Evolutionary conservation across 768 basidiomycete genomes (phyloP), one percentile per base, ranked within the genome.

Genomic region (Clavulina sp.): DNA sequence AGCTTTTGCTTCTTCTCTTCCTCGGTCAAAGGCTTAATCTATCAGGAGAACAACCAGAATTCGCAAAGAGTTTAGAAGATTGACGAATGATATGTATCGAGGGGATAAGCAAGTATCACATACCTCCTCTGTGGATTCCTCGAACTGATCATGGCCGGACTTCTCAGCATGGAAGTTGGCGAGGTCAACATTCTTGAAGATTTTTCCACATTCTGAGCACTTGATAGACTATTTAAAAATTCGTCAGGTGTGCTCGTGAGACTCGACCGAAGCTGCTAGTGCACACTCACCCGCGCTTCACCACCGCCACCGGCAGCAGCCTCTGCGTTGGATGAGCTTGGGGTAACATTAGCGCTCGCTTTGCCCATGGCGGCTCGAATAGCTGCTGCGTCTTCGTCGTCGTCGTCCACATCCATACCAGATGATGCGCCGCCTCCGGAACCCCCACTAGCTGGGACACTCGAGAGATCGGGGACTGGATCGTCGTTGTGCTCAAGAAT

Each of bases 111-210:
- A 18, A 21, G 48, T 1, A 9, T 19, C 49, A 46, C 66, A 48
- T 44, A 86, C 89, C 73, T 96, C 93, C 60, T 97, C 91, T 0
- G 79, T 85, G 1, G 84, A 89, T 61, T 96, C 93, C 62, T 95
- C 92, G 56, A 96, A 97, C 57, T 91, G 80, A 64, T 88, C 81
- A 62, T 99, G 93, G 0, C 93, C 93, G 57, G 80, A 85, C 70
- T 89, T 89, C 65, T 92, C 88, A 0, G 89, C 92, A 60, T 95
- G 92, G 64, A 78, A 93, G 57, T 86, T 85, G 13, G 87, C 92
- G 16, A 93, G 69, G 2, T 84, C 85, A 0, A 84, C 81, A 58
- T 86, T 89, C 60, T 70, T 69, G 71, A 95, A 95, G 23, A 77
- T 70, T 68, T 95, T 95, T 54, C 80, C 77, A 63, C 91, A 93